Conservation (phyloP, 2,329 filamentous ascomycete genomes). For the Trichoderma arundinaceum region DNA sequence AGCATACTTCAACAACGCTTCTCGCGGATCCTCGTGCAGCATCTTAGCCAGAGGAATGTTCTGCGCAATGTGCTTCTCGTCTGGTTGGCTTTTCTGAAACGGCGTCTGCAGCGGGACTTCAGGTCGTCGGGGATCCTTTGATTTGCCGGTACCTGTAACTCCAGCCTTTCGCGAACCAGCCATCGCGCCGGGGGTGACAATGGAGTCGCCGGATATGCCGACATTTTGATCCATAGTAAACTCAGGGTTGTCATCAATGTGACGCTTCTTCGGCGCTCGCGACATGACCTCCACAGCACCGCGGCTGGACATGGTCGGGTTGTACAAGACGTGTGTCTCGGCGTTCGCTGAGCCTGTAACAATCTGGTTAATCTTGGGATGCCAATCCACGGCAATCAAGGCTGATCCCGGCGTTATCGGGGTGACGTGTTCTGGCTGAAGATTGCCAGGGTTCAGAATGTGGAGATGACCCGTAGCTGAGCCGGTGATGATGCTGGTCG, state of each 20-base stretch:
- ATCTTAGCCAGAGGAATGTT: slow-evolving; percentile 89
- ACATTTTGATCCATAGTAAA: slow-evolving; percentile 83
- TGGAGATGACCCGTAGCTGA: slow-evolving; percentile 85
- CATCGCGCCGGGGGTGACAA: slow-evolving; percentile 71
- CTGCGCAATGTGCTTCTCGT: slow-evolving; percentile 85
- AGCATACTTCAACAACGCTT: slow-evolving; percentile 93
- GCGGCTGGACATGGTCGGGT: slow-evolving; percentile 77
- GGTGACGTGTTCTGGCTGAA: slow-evolving; percentile 82
- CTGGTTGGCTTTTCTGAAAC: slow-evolving; percentile 87
- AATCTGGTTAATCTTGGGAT: slow-evolving; percentile 94
- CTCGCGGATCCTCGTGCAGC: slow-evolving; percentile 94
- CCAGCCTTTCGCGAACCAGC: slow-evolving; percentile 63
- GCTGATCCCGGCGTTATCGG: slow-evolving; percentile 85
- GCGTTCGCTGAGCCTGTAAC: slow-evolving; percentile 90
- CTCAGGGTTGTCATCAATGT: slow-evolving; percentile 90
- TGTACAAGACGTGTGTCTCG: slow-evolving; percentile 89
- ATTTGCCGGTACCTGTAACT: slow-evolving; percentile 77
- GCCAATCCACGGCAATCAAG: slow-evolving; percentile 87
- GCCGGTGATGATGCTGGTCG: slow-evolving; percentile 84
- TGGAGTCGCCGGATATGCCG: slow-evolving; percentile 82
- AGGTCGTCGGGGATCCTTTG: slow-evolving; percentile 80
- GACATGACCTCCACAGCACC: slow-evolving; percentile 91
- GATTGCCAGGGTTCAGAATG: slow-evolving; percentile 90
- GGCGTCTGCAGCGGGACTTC: slow-evolving; percentile 84
- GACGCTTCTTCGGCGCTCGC: slow-evolving; percentile 89